These are phyloP conservation scores for Penicillium sp. DNA, from an alignment of 2,329 filamentous ascomycete genomes.

Conservation along the genomic window DNA sequence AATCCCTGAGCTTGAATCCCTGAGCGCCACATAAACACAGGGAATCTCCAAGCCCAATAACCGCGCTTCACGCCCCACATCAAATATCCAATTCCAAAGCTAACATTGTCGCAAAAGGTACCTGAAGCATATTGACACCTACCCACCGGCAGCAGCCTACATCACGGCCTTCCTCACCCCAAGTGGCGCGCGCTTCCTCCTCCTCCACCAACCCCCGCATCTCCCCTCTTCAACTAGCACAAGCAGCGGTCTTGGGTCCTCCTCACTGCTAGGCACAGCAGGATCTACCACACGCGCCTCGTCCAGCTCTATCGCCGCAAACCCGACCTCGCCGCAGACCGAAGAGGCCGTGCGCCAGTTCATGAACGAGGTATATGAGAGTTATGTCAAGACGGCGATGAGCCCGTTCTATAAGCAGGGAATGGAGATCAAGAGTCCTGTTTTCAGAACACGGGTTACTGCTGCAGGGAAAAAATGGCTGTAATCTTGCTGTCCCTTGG, in stretches of 20 bases:
- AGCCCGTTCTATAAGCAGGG: constrained; percentile 90
- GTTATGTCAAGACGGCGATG: constrained; percentile 96
- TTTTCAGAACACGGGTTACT: constrained; percentile 78
- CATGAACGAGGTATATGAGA: constrained; percentile 93
- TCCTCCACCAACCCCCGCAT: constrained; percentile 77
- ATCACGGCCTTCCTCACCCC: constrained; percentile 93
- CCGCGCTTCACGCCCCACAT: not conserved
- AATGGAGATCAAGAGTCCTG: constrained; percentile 78
- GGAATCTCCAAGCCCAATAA: not conserved
- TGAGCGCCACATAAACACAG: not conserved
- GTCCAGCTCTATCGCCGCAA: constrained; percentile 73
- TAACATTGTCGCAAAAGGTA: constrained; percentile 61
- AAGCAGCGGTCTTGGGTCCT: constrained; percentile 25
- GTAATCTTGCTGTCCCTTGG: constrained; percentile 43
- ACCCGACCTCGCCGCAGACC: constrained; percentile 83
- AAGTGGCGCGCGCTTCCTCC: constrained; percentile 88
- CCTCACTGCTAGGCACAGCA: constrained; percentile 33
- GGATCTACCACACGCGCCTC: constrained; percentile 46
- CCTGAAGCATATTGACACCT: constrained; percentile 93
- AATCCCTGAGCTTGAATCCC: not conserved
- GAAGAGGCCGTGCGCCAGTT: constrained; percentile 96
- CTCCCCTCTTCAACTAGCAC: constrained; percentile 39
- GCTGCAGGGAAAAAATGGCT: constrained; percentile 92
- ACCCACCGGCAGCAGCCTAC: constrained; percentile 80
- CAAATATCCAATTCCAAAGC: not conserved